Evolutionary conservation across 2,329 filamentous ascomycete species (phyloP), one percentile per base, ranked within the genome.

Genomic region (Fusarium nygamai): DNA sequence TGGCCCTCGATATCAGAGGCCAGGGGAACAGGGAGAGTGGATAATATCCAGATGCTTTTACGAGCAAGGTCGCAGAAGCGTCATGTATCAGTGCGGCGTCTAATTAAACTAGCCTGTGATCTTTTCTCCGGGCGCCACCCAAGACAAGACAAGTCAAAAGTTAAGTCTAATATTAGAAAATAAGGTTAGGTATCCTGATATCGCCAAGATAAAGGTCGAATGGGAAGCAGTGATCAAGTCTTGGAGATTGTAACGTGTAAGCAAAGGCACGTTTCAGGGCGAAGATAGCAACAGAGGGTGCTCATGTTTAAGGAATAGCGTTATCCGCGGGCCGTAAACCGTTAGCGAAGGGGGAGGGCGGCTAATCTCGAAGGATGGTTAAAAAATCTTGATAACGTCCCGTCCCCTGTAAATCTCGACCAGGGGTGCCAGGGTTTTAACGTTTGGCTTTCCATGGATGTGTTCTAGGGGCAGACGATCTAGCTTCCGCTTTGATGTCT

Each of bases 21-120:
- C 69, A 36, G 56, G 22, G 24, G 8, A 19, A 33, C 9, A 3
- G 31, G 7, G 17, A 46, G 34, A 34, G 58, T 54, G 64, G 46
- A 48, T 36, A 47, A 53, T 39, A 43, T 54, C 9, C 31, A 56
- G 33, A 43, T 43, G 17, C 24, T 38, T 43, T 57, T 69, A 74
- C 68, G 60, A 65, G 50, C 50, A 62, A 36, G 27, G 39, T 62
- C 47, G 64, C 72, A 74, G 68, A 51, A 64, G 62, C 47, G 54
- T 46, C 44, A 75, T 73, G 72, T 67, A 60, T 19, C 43, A 12
- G 36, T 74, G 72, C 53, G 72, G 72, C 72, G 71, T 69, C 39
- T 62, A 47, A 38, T 69, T 51, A 50, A 38, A 54, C 56, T 58
- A 48, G 44, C 8, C 33, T 33, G 17, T 20, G 22, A 60, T 22